Conservation (phyloP, 1,284 basidiomycete species). For the Rhodotorula sp. region DNA sequence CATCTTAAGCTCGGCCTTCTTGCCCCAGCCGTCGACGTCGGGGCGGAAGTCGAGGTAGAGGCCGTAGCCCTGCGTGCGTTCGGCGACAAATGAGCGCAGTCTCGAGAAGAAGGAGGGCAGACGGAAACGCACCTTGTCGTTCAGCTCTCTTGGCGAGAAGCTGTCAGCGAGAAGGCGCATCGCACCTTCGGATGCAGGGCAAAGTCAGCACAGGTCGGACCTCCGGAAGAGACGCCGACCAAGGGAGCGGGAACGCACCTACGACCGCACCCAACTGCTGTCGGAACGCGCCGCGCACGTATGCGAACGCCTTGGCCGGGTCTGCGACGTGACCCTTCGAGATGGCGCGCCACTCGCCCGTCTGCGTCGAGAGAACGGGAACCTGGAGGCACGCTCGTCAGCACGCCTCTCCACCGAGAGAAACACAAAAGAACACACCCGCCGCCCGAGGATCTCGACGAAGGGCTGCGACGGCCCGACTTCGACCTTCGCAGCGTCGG, state of each 20-base stretch:
- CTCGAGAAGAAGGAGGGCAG: background rate
- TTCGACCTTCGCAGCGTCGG: conserved; percentile 61
- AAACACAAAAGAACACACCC: conserved; percentile 51
- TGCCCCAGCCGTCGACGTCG: conserved; percentile 70
- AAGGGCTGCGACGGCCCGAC: conserved; percentile 78
- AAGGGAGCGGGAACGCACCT: conserved; percentile 53
- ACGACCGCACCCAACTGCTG: conserved; percentile 72
- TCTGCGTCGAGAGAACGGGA: conserved; percentile 73
- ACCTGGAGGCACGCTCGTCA: conserved; percentile 53
- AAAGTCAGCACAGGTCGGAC: background rate
- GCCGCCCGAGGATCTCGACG: conserved; percentile 82
- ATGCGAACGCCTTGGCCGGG: conserved; percentile 73
- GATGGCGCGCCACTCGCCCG: conserved; percentile 77
- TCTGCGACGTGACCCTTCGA: conserved; percentile 66
- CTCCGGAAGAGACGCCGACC: too few relatives aligned
- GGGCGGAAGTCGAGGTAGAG: conserved; percentile 79
- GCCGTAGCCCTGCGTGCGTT: conserved; percentile 55
- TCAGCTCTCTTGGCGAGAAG: conserved; percentile 67
- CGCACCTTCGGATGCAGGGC: conserved; percentile 55
- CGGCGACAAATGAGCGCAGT: fast-evolving
- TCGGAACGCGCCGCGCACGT: conserved; percentile 75
- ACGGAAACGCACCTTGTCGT: conserved; percentile 52
- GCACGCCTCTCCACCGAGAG: background rate
- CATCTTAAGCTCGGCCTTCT: conserved; percentile 67
- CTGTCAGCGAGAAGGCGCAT: conserved; percentile 73